These are phyloP conservation scores for Glycine tomentella DNA, from an alignment of 306 rosid genomes.

Conservation along the genomic window DNA sequence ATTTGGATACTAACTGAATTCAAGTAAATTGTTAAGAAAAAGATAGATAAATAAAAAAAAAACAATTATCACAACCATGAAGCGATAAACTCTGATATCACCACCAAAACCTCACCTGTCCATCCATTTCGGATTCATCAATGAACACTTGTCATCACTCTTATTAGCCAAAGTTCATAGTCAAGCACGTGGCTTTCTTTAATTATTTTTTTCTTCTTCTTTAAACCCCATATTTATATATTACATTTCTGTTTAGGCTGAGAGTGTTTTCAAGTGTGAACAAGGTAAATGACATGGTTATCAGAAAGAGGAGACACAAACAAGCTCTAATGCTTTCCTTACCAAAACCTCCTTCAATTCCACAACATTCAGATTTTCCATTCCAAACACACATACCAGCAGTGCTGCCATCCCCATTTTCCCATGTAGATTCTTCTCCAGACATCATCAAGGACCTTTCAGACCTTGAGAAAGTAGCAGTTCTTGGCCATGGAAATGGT, in stretches of 20 bases:
- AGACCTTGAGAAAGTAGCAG: constrained; percentile 60
- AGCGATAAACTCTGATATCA: constrained; percentile 35
- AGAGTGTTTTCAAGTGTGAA: neutral
- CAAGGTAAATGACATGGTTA: constrained; percentile 64
- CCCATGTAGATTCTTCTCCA: constrained; percentile 47
- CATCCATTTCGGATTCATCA: constrained; percentile 56
- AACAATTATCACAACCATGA: constrained; percentile 37
- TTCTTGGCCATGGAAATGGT: constrained; percentile 70
- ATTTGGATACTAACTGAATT: constrained; percentile 40
- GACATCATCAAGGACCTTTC: constrained; percentile 50
- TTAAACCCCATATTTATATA: constrained; percentile 15
- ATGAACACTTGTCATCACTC: constrained; percentile 47
- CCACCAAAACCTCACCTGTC: constrained; percentile 62
- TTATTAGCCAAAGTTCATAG: neutral
- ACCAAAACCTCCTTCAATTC: constrained; percentile 52
- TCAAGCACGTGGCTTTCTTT: constrained; percentile 41
- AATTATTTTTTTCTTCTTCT: neutral
- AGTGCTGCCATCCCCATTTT: constrained; percentile 12
- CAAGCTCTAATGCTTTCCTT: constrained; percentile 66
- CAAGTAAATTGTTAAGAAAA: neutral
- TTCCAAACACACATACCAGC: constrained; percentile 36
- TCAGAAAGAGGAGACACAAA: constrained; percentile 66
- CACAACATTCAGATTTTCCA: constrained; percentile 14
- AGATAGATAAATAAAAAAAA: neutral
- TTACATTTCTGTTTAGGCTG: neutral